A percentile compares a stretch with the other conserved stretches of the same genome.
phyloP scores from a whole-genome alignment of 345 rosid genomes.

The Populus alba region DNA sequence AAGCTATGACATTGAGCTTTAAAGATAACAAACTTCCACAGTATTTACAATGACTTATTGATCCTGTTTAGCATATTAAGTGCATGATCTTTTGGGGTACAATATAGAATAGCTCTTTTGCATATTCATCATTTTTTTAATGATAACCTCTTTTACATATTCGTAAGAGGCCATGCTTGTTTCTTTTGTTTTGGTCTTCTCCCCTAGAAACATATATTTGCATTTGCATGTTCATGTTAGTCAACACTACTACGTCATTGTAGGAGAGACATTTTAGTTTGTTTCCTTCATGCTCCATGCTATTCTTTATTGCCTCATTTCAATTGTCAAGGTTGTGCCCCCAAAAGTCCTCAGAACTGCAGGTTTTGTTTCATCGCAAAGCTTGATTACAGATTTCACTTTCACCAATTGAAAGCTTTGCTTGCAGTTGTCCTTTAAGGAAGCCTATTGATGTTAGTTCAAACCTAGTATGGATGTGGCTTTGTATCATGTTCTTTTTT shows the following conservation, averaged over 20 bases:
- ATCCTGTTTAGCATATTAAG: not conserved
- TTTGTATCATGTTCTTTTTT: not conserved
- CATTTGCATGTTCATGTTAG: not conserved
- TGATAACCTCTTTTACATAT: not conserved
- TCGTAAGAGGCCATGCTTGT: not conserved
- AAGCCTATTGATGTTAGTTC: not conserved
- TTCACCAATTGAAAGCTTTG: not conserved
- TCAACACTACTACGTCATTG: too few relatives aligned
- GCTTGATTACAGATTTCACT: too few relatives aligned
- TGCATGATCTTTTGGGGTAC: not conserved
- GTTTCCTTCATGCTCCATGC: too few relatives aligned
- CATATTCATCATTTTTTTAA: not conserved
- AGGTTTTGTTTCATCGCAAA: too few relatives aligned
- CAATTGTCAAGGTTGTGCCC: too few relatives aligned
- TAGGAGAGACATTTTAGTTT: too few relatives aligned
- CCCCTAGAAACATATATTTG: not conserved
- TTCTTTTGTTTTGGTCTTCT: not conserved
- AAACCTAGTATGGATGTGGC: not conserved
- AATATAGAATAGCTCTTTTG: not conserved
- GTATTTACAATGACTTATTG: not conserved
- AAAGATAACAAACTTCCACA: not conserved
- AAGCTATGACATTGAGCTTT: not conserved
- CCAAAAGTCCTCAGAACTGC: too few relatives aligned
- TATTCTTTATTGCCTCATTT: too few relatives aligned
- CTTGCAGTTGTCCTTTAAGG: not conserved